phyloP scores from a whole-genome alignment of 768 basidiomycete genomes.

The Roridomyces roridus region DNA sequence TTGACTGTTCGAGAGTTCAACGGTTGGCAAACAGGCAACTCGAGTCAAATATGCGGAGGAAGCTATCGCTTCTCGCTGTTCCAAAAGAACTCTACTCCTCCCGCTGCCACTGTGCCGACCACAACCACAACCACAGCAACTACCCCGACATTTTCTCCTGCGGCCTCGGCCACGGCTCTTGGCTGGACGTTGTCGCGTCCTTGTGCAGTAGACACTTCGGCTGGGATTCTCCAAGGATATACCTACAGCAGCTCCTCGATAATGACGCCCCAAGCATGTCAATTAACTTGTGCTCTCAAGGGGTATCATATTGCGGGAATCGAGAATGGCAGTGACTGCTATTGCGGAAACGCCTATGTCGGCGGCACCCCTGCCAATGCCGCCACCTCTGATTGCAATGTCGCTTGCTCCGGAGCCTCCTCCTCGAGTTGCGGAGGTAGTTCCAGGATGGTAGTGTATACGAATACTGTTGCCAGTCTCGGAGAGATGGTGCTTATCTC shows the following conservation, averaged over 20 bases:
- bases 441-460: neutral
- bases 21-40: too few relatives aligned
- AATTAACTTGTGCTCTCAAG: slow-evolving; percentile 7
- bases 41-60: too few relatives aligned
- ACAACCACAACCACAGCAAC: neutral
- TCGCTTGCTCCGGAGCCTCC: neutral
- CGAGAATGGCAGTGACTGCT: slow-evolving; percentile 13
- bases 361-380: slow-evolving; percentile 10
- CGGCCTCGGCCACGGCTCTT: neutral
- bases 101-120: neutral
- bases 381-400: neutral
- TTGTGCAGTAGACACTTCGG: slow-evolving; percentile 14
- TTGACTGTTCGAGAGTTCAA: too few relatives aligned
- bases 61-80: too few relatives aligned
- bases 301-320: slow-evolving; percentile 6
- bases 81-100: neutral
- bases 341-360: slow-evolving; percentile 12
- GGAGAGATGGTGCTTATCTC: neutral
- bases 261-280: slow-evolving; percentile 14
- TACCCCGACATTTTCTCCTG: neutral
- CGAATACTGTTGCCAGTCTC: neutral
- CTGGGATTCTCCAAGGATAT: slow-evolving; percentile 12
- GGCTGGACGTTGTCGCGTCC: slow-evolving; percentile 8
- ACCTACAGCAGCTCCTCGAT: neutral
- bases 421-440: neutral